Conservation (phyloP, 805 yeast species). For the Metschnikowia gelsemii region DNA sequence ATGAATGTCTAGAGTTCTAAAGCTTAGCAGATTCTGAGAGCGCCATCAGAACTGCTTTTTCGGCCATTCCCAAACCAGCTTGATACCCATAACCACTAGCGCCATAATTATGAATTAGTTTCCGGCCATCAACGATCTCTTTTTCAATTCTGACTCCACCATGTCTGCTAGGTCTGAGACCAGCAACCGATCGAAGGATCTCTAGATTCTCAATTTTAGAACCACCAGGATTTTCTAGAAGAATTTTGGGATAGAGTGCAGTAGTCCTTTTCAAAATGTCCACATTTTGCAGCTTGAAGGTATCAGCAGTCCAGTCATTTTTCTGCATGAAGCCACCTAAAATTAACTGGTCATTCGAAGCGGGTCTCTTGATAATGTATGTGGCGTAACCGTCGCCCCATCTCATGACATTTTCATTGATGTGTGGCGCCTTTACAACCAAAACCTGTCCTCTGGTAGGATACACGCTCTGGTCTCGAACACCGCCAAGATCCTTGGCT, state of each 20-base stretch:
- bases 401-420: conserved; percentile 54
- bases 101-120: conserved; percentile 70
- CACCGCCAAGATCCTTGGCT: conserved; percentile 63
- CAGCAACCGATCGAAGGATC: conserved; percentile 65
- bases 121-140: conserved; percentile 38
- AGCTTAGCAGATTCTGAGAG: conserved; percentile 1
- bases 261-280: conserved; percentile 63
- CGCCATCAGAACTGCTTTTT: conserved; percentile 40
- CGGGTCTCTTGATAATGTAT: conserved; percentile 71
- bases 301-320: conserved; percentile 60
- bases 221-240: conserved; percentile 35
- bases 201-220: conserved; percentile 41
- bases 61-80: conserved; percentile 62
- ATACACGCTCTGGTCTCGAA: conserved; percentile 56
- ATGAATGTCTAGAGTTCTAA: too few relatives aligned
- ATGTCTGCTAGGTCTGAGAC: conserved; percentile 71
- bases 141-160: conserved; percentile 75
- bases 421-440: conserved; percentile 67
- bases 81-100: conserved; percentile 67
- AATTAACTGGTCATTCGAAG: conserved; percentile 62
- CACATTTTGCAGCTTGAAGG: conserved; percentile 55
- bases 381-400: conserved; percentile 65
- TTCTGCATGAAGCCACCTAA: conserved; percentile 75
- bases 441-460: conserved; percentile 84
- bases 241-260: conserved; percentile 49